phyloP scores from a whole-genome alignment of 2,329 filamentous ascomycete species.

The Colletotrichum spaethianum region DNA sequence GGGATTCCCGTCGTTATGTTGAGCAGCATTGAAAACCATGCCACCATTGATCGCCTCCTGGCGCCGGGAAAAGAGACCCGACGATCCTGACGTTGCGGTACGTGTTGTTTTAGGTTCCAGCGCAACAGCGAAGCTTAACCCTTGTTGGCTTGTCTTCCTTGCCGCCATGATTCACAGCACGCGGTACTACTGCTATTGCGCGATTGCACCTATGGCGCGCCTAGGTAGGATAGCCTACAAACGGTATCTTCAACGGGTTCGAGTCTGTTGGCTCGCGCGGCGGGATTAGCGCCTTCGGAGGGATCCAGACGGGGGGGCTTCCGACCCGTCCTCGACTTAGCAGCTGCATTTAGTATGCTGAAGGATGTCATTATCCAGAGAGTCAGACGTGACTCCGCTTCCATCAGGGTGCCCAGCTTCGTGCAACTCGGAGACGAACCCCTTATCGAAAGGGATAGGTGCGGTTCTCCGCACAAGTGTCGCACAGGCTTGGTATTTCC shows the following conservation, averaged over 20 bases:
- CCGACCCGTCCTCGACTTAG: not conserved
- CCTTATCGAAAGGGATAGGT: not conserved
- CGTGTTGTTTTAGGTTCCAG: not conserved
- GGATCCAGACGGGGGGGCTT: not conserved
- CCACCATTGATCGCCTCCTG: not conserved
- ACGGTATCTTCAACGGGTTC: not conserved
- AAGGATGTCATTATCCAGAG: not conserved
- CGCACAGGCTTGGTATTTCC: not conserved
- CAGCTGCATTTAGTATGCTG: not conserved
- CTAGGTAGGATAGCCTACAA: too few relatives aligned
- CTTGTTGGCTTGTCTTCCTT: not conserved
- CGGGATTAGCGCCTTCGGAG: not conserved
- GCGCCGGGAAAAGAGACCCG: not conserved
- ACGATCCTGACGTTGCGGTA: not conserved
- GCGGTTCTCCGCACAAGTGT: not conserved
- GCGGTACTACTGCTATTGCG: not conserved
- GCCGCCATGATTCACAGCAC: not conserved
- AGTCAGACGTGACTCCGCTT: not conserved
- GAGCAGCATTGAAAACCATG: not conserved
- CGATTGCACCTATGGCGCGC: not conserved
- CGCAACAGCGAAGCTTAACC: conserved; percentile 2
- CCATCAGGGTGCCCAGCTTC: not conserved
- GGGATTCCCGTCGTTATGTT: not conserved
- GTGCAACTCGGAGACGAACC: too few relatives aligned
- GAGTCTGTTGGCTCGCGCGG: not conserved